These are phyloP conservation scores for Myxozyma lipomycoides DNA, from an alignment of 805 yeast genomes.

Conservation along the genomic window DNA sequence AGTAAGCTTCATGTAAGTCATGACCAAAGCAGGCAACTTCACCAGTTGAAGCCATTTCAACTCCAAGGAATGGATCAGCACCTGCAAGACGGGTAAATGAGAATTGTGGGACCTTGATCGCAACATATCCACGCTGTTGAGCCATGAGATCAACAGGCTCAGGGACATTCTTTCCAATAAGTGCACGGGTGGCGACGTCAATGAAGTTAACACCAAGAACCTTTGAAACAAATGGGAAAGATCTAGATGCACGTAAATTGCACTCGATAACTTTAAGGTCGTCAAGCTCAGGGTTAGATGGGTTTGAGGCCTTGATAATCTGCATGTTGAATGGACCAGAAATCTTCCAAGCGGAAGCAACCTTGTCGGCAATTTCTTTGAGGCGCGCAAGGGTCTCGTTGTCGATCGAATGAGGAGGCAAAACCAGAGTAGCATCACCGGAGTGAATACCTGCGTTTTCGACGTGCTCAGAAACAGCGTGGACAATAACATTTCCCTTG, in stretches of 20 bases:
- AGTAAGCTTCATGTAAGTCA: constrained; percentile 83
- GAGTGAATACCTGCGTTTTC: constrained; percentile 99
- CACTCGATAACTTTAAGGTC: constrained; percentile 95
- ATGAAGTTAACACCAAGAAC: constrained; percentile 93
- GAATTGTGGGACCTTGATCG: constrained; percentile 97
- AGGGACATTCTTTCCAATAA: constrained; percentile 66
- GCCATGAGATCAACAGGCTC: constrained; percentile 81
- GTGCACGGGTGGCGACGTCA: constrained; percentile 87
- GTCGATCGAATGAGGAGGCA: constrained; percentile 83
- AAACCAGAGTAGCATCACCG: constrained; percentile 93
- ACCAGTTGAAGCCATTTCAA: constrained; percentile 99
- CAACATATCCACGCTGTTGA: constrained; percentile 68
- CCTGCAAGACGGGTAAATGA: constrained; percentile 98
- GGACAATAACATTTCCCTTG: constrained; percentile 83
- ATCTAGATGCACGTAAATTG: constrained; percentile 96
- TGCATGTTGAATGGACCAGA: constrained; percentile 99
- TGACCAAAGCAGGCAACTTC: constrained; percentile 96
- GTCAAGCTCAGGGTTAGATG: constrained; percentile 53
- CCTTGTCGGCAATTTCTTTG: constrained; percentile 86
- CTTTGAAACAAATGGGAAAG: constrained; percentile 98
- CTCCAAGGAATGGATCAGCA: constrained; percentile 98
- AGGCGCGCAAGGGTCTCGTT: constrained; percentile 64
- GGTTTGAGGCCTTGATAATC: constrained; percentile 72
- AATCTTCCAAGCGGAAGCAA: constrained; percentile 89
- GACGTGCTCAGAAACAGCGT: constrained; percentile 95